Evolutionary conservation across 768 basidiomycete genomes (phyloP).

Genomic region (Amanita inopinata): DNA sequence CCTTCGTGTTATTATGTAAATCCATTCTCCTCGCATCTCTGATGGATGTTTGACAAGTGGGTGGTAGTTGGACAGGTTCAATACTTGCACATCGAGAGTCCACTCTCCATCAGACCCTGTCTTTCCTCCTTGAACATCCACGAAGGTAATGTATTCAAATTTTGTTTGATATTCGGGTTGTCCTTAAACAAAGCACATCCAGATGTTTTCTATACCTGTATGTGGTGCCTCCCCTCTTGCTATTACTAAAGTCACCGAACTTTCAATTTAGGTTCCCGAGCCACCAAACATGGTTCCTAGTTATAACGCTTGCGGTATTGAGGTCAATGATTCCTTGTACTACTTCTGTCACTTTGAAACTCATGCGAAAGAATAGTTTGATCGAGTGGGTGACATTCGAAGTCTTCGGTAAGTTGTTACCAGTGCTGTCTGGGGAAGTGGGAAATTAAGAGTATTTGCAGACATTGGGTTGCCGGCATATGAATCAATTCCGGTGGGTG

Average conservation of each 20-base stretch:
- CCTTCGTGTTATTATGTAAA: slow-evolving; percentile 54
- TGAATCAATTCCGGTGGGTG: slow-evolving; percentile 26
- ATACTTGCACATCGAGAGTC: slow-evolving; percentile 38
- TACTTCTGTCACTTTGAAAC: neutral
- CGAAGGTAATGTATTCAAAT: slow-evolving; percentile 44
- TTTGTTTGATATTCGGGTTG: no score
- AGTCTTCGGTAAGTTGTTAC: slow-evolving; percentile 35
- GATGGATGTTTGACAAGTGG: neutral
- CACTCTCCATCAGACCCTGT: slow-evolving; percentile 40
- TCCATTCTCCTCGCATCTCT: neutral
- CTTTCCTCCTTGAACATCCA: slow-evolving; percentile 73
- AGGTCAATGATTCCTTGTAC: slow-evolving; percentile 32
- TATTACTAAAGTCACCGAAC: no score
- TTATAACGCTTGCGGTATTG: slow-evolving; percentile 42
- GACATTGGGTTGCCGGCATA: slow-evolving; percentile 32
- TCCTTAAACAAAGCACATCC: no score
- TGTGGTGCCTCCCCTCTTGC: no score
- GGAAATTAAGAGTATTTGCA: slow-evolving; percentile 10
- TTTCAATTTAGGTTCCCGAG: slow-evolving; percentile 61
- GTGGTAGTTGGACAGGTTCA: slow-evolving; percentile 57
- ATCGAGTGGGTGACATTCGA: slow-evolving; percentile 68
- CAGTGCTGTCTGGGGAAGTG: neutral
- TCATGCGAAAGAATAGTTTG: slow-evolving; percentile 23
- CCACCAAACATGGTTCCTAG: slow-evolving; percentile 69
- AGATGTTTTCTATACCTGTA: slow-evolving; percentile 59